Evolutionary conservation across 2,329 filamentous ascomycete genomes (phyloP).

Genomic region (Sclerotinia spermophila): DNA sequence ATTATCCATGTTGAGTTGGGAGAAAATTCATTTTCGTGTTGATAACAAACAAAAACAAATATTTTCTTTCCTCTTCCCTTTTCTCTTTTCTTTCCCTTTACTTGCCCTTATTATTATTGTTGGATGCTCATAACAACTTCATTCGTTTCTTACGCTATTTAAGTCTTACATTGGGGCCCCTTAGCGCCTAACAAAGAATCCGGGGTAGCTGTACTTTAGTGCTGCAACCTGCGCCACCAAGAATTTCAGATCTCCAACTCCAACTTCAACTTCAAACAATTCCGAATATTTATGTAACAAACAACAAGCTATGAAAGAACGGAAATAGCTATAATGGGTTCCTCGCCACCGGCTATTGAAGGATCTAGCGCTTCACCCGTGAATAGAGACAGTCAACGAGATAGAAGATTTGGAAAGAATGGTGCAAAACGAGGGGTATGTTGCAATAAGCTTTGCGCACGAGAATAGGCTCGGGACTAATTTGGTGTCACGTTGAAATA

Average conservation of each 20-base stretch:
- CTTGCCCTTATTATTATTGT: background rate
- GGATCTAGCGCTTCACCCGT: background rate
- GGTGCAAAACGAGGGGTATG: conserved; percentile 17
- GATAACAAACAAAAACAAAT: background rate
- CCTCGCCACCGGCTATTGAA: conserved; percentile 10
- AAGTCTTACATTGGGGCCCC: background rate
- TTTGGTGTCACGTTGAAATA: conserved; percentile 33
- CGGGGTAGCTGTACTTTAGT: conserved; percentile 6
- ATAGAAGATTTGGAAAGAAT: conserved; percentile 15
- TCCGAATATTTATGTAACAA: background rate
- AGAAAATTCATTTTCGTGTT: background rate
- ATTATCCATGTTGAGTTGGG: background rate
- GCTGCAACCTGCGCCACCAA: conserved; percentile 1
- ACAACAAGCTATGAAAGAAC: conserved; percentile 16
- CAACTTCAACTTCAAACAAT: background rate
- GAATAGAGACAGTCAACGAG: conserved; percentile 11
- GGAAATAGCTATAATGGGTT: conserved; percentile 9
- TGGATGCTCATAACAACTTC: background rate
- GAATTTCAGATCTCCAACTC: background rate
- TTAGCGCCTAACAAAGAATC: conserved; percentile 6
- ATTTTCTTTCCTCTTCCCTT: background rate
- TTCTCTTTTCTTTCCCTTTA: too few relatives aligned
- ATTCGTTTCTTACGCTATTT: background rate
- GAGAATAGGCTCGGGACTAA: conserved; percentile 23
- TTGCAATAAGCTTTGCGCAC: conserved; percentile 25